Base-by-base conservation (phyloP, 352 stramenopile species). In the Pythium graminicola region DNA sequence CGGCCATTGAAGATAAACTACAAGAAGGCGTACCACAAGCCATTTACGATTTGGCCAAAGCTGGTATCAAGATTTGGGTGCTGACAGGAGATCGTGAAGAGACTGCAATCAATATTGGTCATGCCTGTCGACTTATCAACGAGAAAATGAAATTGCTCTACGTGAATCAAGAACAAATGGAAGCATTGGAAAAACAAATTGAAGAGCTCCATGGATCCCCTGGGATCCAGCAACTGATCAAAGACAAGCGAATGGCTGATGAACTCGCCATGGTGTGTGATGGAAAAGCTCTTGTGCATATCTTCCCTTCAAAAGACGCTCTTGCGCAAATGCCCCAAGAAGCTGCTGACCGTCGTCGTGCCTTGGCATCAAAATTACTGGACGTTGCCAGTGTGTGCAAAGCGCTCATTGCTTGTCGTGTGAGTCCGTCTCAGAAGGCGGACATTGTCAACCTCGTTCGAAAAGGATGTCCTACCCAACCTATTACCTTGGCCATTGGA, bases 41-140 rank as follows among this genome's bases (percentile, higher is more conserved):
- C 20, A 87, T 98, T 20, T 53, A 76, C 54, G 52, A 87, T 31
- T 57, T 98, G 9, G 77, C 89, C 45, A 60, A 89, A 44, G 92
- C 89, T 2, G 89, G 89, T 27, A 96, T 98, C 43, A 95, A 97
- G 50, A 61, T 97, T 14, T 97, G 90, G 88, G 95, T 96, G 22
- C 77, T 98, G 24, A 98, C 93, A 3, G 91, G 91, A 14, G 93
- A 98, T 69, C 98, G 98, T 67, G 80, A 92, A 61, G 92, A 97
- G 65, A 98, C 93, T n/a, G 93, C 93, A 20, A 87, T 97, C 39
- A 97, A 98, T 53, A 98, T 98, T 64, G 93, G 85, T 17, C 96
- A 96, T 48, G 84, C 87, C 14, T 95, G 81, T 46, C 81, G 85
- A 16, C 52, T 97, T 39, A 60, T 97, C n/a, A n/a, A n/a, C n/a